These are phyloP conservation scores for Pichia sp. DNA, from an alignment of 1,139 yeast species.

Conservation along the genomic window DNA sequence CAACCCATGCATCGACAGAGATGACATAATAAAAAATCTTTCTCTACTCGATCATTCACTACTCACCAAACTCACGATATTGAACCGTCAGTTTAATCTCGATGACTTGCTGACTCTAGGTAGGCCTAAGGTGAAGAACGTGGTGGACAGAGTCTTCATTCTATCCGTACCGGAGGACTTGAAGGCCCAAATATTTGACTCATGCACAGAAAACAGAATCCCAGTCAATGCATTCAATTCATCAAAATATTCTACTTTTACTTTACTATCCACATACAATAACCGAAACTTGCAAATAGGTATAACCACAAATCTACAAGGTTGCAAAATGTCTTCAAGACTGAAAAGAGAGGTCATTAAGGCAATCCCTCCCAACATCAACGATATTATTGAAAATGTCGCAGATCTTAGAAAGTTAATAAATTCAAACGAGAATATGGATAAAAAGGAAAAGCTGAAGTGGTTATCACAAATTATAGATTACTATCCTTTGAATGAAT, in stretches of 20 bases:
- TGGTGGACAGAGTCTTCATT: constrained; percentile 76
- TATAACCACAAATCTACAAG: constrained; percentile 82
- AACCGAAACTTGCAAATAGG: constrained; percentile 81
- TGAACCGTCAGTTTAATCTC: constrained; percentile 38
- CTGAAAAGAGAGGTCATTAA: constrained; percentile 70
- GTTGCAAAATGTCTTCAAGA: constrained; percentile 81
- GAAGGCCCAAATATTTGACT: constrained; percentile 37
- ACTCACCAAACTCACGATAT: constrained; percentile 34
- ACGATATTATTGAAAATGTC: constrained; percentile 61
- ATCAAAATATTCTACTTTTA: constrained; percentile 69
- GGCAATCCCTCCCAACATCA: constrained; percentile 66
- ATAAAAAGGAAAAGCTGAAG: constrained; percentile 55
- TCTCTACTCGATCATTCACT: constrained; percentile 2
- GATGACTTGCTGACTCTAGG: constrained; percentile 55
- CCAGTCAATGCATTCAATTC: constrained; percentile 80
- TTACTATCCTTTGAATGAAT: constrained; percentile 71
- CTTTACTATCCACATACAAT: constrained; percentile 65
- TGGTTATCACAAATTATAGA: constrained; percentile 92
- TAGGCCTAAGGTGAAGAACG: constrained; percentile 53
- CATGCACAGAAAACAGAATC: constrained; percentile 60
- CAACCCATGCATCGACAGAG: constrained; percentile 2
- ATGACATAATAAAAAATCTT: constrained; percentile 4
- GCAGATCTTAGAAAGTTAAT: constrained; percentile 61
- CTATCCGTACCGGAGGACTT: constrained; percentile 33
- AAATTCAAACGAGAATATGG: constrained; percentile 61